Conservation (phyloP, 768 basidiomycete species). For the Mycena metata region DNA sequence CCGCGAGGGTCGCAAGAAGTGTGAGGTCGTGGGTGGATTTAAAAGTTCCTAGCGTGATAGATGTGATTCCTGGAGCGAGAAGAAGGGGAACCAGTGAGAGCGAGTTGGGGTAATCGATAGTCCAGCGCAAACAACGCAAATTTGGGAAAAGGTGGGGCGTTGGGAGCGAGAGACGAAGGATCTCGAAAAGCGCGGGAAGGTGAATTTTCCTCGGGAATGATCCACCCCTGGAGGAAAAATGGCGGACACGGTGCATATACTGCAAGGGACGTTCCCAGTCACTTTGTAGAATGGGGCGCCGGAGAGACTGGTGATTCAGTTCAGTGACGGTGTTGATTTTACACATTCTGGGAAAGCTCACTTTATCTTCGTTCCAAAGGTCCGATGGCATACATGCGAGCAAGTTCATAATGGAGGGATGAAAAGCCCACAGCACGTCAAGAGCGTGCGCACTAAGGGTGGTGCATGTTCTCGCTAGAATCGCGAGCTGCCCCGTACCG, state of each 20-base stretch:
- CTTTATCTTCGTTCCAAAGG: no score
- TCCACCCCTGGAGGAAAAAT: background rate
- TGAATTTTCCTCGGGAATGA: background rate
- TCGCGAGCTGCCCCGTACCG: background rate
- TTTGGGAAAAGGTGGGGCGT: background rate
- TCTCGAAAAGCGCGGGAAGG: background rate
- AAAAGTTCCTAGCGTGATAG: background rate
- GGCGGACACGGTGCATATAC: background rate
- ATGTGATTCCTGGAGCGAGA: background rate
- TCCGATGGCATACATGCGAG: background rate
- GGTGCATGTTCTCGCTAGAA: constrained; percentile 3
- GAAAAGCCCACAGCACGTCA: constrained; percentile 1
- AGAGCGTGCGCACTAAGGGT: background rate
- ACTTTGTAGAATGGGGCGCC: background rate
- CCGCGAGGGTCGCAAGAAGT: background rate
- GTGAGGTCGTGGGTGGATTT: background rate
- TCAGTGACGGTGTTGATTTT: background rate
- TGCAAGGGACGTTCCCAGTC: background rate
- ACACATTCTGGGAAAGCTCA: background rate
- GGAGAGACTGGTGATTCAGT: background rate
- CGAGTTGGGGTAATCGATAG: background rate
- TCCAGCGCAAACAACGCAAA: background rate
- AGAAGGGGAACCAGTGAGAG: background rate
- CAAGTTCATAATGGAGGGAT: background rate
- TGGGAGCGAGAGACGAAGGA: background rate